phyloP scores from a whole-genome alignment of 352 stramenopile genomes.

The Globisporangium canariense region DNA sequence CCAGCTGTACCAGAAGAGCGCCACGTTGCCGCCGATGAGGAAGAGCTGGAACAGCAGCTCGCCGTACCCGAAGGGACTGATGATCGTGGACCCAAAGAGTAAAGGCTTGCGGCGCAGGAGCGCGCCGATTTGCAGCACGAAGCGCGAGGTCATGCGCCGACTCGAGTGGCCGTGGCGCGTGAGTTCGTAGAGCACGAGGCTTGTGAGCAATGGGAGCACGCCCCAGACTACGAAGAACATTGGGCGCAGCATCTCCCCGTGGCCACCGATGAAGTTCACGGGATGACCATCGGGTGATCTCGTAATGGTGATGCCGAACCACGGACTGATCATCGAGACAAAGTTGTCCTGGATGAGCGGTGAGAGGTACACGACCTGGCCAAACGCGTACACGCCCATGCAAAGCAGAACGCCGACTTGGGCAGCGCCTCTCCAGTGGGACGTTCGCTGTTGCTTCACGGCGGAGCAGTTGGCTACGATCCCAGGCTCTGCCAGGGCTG shows the following conservation, averaged over 20 bases:
- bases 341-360: conserved; percentile 33
- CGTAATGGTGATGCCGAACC: conserved; percentile 24
- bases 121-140: conserved; percentile 34
- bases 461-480: neutral
- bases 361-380: conserved; percentile 38
- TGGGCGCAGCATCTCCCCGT: conserved; percentile 53
- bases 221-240: conserved; percentile 55
- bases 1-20: conserved; percentile 53
- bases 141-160: conserved; percentile 15
- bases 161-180: conserved; percentile 22
- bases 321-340: conserved; percentile 24
- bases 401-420: conserved; percentile 34
- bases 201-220: conserved; percentile 38
- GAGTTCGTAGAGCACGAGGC: conserved; percentile 41
- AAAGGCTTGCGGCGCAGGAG: conserved; percentile 46
- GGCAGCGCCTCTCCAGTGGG: conserved; percentile 7
- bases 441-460: neutral
- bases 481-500: neutral
- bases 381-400: conserved; percentile 38
- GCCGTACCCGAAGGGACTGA: conserved; percentile 45
- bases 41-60: conserved; percentile 55
- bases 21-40: conserved; percentile 46
- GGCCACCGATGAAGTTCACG: conserved; percentile 22
- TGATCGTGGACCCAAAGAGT: neutral
- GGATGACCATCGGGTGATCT: conserved; percentile 5